A percentile compares a stretch with the other conserved stretches of the same genome.
Evolutionary conservation across 2,329 filamentous ascomycete genomes (phyloP).

Genomic region (Albophoma yamanashiensis): DNA sequence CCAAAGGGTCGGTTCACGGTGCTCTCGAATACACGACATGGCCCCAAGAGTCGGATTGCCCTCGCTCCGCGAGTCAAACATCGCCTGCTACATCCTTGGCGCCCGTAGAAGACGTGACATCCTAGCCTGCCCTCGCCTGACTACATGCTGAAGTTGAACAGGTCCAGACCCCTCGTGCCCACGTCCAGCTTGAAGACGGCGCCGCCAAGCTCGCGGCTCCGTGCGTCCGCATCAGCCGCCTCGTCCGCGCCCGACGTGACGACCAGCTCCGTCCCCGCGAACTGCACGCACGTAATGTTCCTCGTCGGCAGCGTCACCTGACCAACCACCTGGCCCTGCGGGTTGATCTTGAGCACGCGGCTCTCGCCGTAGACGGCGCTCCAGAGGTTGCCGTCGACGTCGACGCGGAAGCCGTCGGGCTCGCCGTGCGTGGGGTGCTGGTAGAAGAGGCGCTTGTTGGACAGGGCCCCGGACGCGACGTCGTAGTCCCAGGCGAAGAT

Average conservation of each 20-base stretch:
- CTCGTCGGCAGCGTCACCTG: conserved; percentile 66
- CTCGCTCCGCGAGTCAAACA: neutral
- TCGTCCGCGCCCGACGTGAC: conserved; percentile 68
- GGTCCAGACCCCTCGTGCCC: conserved; percentile 52
- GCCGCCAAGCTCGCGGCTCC: conserved; percentile 55
- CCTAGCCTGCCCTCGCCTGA: too few relatives aligned
- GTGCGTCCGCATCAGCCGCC: conserved; percentile 42
- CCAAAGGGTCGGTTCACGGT: neutral
- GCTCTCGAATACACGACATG: too few relatives aligned
- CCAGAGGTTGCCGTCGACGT: conserved; percentile 81
- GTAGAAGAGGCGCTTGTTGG: conserved; percentile 64
- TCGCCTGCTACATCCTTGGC: neutral
- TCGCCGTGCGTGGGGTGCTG: conserved; percentile 52
- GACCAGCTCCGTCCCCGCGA: conserved; percentile 64
- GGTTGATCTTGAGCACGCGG: conserved; percentile 64
- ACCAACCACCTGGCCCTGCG: conserved; percentile 59
- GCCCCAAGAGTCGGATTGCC: neutral
- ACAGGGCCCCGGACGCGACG: conserved; percentile 48
- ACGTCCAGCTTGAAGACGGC: conserved; percentile 70
- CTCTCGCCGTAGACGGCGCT: conserved; percentile 73
- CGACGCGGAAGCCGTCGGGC: conserved; percentile 79
- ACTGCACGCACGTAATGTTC: conserved; percentile 72
- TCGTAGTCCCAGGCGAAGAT: conserved; percentile 72
- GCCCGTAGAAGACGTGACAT: neutral
- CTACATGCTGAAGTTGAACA: conserved; percentile 51